Conservation (phyloP, 1,284 basidiomycete species). For the Cutaneotrichosporon cyanovorans region DNA sequence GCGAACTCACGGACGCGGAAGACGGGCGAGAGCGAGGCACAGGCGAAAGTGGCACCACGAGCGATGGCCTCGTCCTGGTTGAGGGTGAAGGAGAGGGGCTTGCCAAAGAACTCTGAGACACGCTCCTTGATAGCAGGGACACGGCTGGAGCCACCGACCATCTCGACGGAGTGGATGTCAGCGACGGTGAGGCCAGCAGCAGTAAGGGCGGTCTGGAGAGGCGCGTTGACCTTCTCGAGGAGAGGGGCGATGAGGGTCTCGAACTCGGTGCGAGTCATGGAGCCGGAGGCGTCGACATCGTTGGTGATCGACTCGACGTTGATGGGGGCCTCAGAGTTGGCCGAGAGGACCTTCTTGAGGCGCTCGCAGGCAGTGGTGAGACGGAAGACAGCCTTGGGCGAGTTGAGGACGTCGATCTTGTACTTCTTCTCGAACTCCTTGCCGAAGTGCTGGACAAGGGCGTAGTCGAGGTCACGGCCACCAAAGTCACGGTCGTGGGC, state of each 20-base stretch:
- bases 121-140: slow-evolving; percentile 61
- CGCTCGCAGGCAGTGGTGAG: slow-evolving; percentile 69
- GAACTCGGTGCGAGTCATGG: slow-evolving; percentile 56
- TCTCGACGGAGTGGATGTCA: slow-evolving; percentile 59
- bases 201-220: slow-evolving; percentile 54
- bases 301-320: slow-evolving; percentile 91
- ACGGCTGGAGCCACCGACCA: slow-evolving; percentile 62
- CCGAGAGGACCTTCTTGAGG: slow-evolving; percentile 66
- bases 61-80: slow-evolving; percentile 94
- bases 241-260: slow-evolving; percentile 53
- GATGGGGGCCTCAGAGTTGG: slow-evolving; percentile 75
- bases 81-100: slow-evolving; percentile 72
- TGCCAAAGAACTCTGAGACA: slow-evolving; percentile 61
- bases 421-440: slow-evolving; percentile 86
- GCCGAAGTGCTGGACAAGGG: slow-evolving; percentile 77
- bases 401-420: slow-evolving; percentile 85
- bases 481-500: slow-evolving; percentile 86
- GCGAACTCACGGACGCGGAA: slow-evolving; percentile 92
- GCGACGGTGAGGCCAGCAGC: slow-evolving; percentile 56
- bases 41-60: slow-evolving; percentile 86
- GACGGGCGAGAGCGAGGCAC: slow-evolving; percentile 86
- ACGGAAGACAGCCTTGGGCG: slow-evolving; percentile 85
- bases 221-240: slow-evolving; percentile 53
- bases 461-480: slow-evolving; percentile 86
- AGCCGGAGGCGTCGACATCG: slow-evolving; percentile 65